Evolutionary conservation across 495 filamentous ascomycete species (phyloP), one percentile per base, ranked within the genome.

Genomic region (Stereocaulon alpinum): DNA sequence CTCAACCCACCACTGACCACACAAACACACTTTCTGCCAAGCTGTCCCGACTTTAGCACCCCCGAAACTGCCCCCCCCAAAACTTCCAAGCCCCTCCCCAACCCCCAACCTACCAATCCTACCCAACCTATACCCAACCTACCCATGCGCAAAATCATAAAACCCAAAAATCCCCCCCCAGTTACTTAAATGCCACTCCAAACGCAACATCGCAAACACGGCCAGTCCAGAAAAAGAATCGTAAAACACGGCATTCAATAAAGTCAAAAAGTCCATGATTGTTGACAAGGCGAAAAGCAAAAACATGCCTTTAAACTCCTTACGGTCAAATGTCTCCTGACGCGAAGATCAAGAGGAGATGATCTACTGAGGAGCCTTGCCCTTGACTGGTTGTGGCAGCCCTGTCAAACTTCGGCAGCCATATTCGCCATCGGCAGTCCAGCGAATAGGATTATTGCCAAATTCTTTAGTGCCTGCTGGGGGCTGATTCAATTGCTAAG

Each of bases 391-490:
- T 20, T 20, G 27, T 50, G 45, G 27, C 50, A 55, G 50, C 51
- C 61, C 57, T 63, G 61, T 55, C 58, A 41, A 20, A 44, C 7
- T 48, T 41, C 22, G 44, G 58, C 62, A 59, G 47, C 58, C 48
- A 32, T 61, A 40, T 53, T 53, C 49, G 49, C 54, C 44, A 42
- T 42, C 29, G 45, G 42, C 49, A 34, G 27, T 6, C 30, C 30
- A 18, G 47, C 62, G 58, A 64, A 64, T 64, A n/a, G 54, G 54
- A 61, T 58, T 22, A 30, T 53, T 40, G 58, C 58, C 51, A 49
- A 29, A 55, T 41, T 30, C 29, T 30, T 58, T 61, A 64, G 62
- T 58, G 51, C 52, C 17, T 18, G 9, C n/a, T 49, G 48, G 54
- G 50, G 51, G 51, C 54, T 45, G 48, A 53, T 20, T 48, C 55